Percentiles rank a stretch among this genome's conserved stretches.
phyloP scores from a whole-genome alignment of 2,329 filamentous ascomycete genomes.

The Nannizziopsis arthrosporioides region DNA sequence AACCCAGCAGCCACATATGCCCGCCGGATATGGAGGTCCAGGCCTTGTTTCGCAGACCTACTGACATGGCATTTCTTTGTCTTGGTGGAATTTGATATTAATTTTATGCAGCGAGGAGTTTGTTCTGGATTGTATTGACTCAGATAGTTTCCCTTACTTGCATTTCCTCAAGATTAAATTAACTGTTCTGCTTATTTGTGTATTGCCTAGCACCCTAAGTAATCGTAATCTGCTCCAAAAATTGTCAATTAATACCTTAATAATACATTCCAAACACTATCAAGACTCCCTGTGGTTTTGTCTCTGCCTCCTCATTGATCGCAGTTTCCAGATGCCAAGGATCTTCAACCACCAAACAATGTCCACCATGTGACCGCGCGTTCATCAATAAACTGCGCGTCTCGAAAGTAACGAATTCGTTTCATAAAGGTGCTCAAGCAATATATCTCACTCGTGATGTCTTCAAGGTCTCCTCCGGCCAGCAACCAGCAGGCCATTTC shows the following conservation, averaged over 20 bases:
- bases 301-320: too few relatives aligned
- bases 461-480: not conserved
- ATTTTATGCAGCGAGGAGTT: slow-evolving; percentile 4
- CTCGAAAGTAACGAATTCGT: too few relatives aligned
- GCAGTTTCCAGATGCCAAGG: not conserved
- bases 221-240: too few relatives aligned
- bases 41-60: slow-evolving; percentile 24
- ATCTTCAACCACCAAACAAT: not conserved
- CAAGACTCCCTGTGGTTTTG: too few relatives aligned
- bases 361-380: slow-evolving; percentile 2
- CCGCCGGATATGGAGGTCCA: slow-evolving; percentile 25
- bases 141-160: not conserved
- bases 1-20: slow-evolving; percentile 19
- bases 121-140: slow-evolving; percentile 1
- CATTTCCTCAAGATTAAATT: too few relatives aligned
- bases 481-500: not conserved
- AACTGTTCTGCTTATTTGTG: too few relatives aligned
- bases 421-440: too few relatives aligned
- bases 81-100: not conserved
- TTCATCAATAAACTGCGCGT: not conserved
- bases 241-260: too few relatives aligned
- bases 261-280: too few relatives aligned
- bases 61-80: slow-evolving; percentile 6
- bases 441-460: too few relatives aligned
- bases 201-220: too few relatives aligned